Conservation (phyloP, 2,329 filamentous ascomycete genomes). For the Neopestalotiopsis clavispora region DNA sequence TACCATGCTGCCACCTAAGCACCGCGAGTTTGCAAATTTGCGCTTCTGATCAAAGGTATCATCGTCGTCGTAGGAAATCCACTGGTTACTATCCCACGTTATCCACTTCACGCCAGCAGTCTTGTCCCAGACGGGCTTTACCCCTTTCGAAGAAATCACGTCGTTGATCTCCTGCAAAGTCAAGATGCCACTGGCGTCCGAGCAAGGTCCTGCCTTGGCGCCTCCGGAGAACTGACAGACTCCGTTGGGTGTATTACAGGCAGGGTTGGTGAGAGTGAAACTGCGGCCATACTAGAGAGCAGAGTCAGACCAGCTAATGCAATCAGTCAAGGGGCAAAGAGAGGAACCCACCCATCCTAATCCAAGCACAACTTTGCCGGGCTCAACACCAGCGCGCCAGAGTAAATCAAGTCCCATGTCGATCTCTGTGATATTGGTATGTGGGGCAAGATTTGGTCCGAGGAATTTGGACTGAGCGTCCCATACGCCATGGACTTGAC, state of each 20-base stretch:
- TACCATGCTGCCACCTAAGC: slow-evolving; percentile 27
- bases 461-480: slow-evolving; percentile 26
- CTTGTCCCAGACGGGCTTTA: slow-evolving; percentile 22
- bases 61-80: slow-evolving; percentile 18
- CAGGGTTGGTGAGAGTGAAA: slow-evolving; percentile 22
- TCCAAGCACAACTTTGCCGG: slow-evolving; percentile 33
- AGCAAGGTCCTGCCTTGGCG: slow-evolving; percentile 20
- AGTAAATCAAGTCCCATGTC: slow-evolving; percentile 30
- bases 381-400: slow-evolving; percentile 30
- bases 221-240: slow-evolving; percentile 22
- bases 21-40: slow-evolving; percentile 26
- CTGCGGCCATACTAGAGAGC: slow-evolving; percentile 30
- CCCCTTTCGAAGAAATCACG: neutral
- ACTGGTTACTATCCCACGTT: slow-evolving; percentile 11
- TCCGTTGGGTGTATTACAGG: slow-evolving; percentile 23
- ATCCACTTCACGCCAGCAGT: slow-evolving; percentile 16
- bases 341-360: slow-evolving; percentile 26
- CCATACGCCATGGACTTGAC: slow-evolving; percentile 30
- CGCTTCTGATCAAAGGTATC: slow-evolving; percentile 31
- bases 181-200: slow-evolving; percentile 15
- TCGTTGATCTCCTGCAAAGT: slow-evolving; percentile 16
- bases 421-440: slow-evolving; percentile 40
- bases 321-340: neutral
- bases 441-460: slow-evolving; percentile 28
- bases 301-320: neutral